Evolutionary conservation across 768 basidiomycete genomes (phyloP).

Genomic region (Serendipita sp.): DNA sequence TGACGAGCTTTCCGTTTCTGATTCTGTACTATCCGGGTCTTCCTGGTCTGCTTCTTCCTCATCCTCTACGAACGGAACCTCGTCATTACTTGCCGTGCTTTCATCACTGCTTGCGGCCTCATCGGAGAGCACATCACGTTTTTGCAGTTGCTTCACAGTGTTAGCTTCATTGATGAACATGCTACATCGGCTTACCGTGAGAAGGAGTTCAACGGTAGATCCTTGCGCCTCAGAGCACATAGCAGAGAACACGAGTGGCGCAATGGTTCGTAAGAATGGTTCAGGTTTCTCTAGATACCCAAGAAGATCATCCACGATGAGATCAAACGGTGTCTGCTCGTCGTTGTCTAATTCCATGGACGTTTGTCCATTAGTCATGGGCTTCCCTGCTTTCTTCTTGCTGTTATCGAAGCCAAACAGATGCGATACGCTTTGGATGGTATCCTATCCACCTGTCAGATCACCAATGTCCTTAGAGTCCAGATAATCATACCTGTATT

Average conservation of each 20-base stretch:
- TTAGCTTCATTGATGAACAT: constrained; percentile 7
- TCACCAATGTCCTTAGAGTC: too few species aligned
- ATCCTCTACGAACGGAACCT: constrained; percentile 18
- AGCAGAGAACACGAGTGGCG: constrained; percentile 64
- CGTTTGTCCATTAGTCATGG: constrained; percentile 11
- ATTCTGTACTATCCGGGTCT: constrained; percentile 15
- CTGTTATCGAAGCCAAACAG: constrained; percentile 9
- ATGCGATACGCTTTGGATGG: constrained; percentile 17
- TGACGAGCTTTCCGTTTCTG: constrained; percentile 18
- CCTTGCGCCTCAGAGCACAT: constrained; percentile 49
- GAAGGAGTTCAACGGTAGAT: constrained; percentile 64
- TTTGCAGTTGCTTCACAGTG: constrained; percentile 61
- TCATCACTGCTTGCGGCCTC: constrained; percentile 19
- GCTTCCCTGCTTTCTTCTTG: constrained; percentile 18
- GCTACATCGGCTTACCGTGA: constrained; percentile 41
- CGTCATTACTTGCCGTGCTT: constrained; percentile 23
- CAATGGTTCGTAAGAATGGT: constrained; percentile 62
- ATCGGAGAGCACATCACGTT: constrained; percentile 29
- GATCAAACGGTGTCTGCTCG: constrained; percentile 52
- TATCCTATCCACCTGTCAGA: constrained; percentile 12
- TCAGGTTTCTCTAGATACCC: constrained; percentile 76
- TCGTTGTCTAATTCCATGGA: constrained; percentile 22
- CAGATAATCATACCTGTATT: neutral
- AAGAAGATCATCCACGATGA: constrained; percentile 80
- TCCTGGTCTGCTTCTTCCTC: constrained; percentile 18